Conservation (phyloP, 176 grass and related monocot genomes). For the Pontederia paniculata region DNA sequence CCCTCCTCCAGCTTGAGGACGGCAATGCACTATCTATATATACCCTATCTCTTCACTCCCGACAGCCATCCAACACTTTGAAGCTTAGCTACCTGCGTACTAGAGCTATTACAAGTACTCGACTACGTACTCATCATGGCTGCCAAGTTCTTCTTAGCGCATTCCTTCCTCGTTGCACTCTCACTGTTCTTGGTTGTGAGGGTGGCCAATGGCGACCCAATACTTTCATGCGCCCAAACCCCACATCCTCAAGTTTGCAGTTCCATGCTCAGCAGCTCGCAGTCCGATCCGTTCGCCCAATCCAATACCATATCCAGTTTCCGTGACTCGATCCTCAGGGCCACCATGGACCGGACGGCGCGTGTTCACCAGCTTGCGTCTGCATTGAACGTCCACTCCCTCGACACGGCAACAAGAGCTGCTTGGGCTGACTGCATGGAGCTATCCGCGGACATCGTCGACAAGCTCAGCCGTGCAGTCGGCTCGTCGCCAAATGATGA, state of each 20-base stretch:
- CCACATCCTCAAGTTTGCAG: conserved; percentile 14
- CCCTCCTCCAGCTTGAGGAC: too few species aligned
- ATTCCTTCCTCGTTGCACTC: background rate
- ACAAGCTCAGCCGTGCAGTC: conserved; percentile 1
- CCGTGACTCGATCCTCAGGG: conserved; percentile 1
- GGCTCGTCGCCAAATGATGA: background rate
- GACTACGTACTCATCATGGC: too few species aligned
- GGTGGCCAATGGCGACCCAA: background rate
- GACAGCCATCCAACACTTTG: background rate
- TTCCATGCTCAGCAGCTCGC: background rate
- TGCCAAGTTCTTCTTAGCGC: background rate
- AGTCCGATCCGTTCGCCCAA: background rate
- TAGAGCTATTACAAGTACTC: background rate
- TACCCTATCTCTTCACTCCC: too few species aligned
- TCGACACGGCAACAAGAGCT: background rate
- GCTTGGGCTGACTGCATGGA: conserved; percentile 16
- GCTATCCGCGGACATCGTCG: conserved; percentile 7
- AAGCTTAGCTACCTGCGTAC: too few species aligned
- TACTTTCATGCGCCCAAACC: conserved; percentile 12
- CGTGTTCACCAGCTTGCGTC: conserved; percentile 1
- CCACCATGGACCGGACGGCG: background rate
- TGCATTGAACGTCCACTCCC: background rate
- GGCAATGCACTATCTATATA: too few species aligned
- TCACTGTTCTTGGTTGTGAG: background rate
- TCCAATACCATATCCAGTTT: conserved; percentile 2